Base-by-base conservation (phyloP, 2,329 filamentous ascomycete genomes). In the Diaporthe batatas region DNA sequence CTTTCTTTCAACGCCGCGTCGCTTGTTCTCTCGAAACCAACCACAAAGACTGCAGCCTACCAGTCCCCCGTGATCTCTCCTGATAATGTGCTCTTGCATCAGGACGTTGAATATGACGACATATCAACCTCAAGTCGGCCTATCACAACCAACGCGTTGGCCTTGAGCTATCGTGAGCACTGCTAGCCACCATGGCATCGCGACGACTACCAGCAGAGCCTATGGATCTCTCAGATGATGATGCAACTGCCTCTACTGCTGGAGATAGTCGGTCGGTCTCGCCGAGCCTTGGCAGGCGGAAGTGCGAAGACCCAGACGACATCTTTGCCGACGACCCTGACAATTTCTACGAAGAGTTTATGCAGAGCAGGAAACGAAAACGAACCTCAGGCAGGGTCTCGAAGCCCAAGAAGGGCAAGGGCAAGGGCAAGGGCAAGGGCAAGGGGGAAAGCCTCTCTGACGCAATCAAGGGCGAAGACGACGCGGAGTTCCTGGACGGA, bases 301-400 rank as follows among this genome's bases (percentile, higher is more conserved):
- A 73, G 18, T 57, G 18, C 21, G 54, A 74, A 32, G 73, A 74
- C 16, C 25, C 53, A 16, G 67, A 70, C 29, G 73, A 70, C 25
- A 25, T 70, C 47, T 74, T 72, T 57, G 73, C 71, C 16, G 90
- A 91, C 72, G 89, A 92, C 47, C 90, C 90, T 1, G 87, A 89
- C 34, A 85, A 86, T 29, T 86, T 87, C 10, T 94, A 94, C 75
- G 83, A 89, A 53, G 86, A 87, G n/a, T 91, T 91, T 11, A 42
- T 67, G 23, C 59, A 73, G 39, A 73, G 71, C 79, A 92, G 91
- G 78, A 89, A 90, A 67, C 85, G 57, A 18, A 77, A 77, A 36
- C 62, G 67, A 21, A 79, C 83, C 0, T 88, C 88, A 49, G 89
- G 89, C 76, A 85, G 85, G 64, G 81, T 81, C 6, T 84, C 84